Conservation (phyloP, 1,139 yeast genomes). For the Saccharomyces uvarum region DNA sequence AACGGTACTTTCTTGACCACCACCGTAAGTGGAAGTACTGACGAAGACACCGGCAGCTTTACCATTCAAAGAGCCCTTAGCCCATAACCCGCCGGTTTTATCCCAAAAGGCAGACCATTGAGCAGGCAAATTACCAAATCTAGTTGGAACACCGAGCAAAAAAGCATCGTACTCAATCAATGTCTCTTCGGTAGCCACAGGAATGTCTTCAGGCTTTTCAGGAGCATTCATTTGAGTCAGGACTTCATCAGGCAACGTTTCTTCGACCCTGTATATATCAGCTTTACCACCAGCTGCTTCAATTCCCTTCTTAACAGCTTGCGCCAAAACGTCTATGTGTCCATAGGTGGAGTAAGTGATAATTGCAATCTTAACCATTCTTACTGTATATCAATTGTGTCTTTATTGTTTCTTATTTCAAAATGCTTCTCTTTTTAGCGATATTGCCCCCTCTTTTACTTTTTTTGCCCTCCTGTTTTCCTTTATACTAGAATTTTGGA, state of each 20-base stretch:
- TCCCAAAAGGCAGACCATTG: conserved; percentile 63
- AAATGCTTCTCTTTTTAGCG: background rate
- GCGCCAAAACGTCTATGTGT: conserved; percentile 49
- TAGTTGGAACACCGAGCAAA: conserved; percentile 57
- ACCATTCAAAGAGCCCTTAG: conserved; percentile 46
- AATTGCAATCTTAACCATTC: conserved; percentile 50
- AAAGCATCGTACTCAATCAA: conserved; percentile 50
- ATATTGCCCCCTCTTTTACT: background rate
- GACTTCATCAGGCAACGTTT: conserved; percentile 54
- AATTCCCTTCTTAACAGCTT: conserved; percentile 49
- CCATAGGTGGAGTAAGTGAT: conserved; percentile 58
- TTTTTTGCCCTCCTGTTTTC: background rate
- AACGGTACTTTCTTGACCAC: conserved; percentile 57
- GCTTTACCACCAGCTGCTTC: conserved; percentile 56
- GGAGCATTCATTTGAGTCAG: conserved; percentile 60
- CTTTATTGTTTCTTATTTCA: background rate
- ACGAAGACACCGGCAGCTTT: conserved; percentile 53
- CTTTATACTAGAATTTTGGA: background rate
- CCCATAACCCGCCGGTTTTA: conserved; percentile 56
- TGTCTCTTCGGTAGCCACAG: conserved; percentile 44
- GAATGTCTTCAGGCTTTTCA: conserved; percentile 44
- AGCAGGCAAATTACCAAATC: conserved; percentile 55
- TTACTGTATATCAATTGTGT: conserved; percentile 6
- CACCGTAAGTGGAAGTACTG: conserved; percentile 54
- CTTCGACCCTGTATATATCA: conserved; percentile 53